These are phyloP conservation scores for Aspergillus ruber DNA, from an alignment of 2,329 filamentous ascomycete species.

Conservation along the genomic window DNA sequence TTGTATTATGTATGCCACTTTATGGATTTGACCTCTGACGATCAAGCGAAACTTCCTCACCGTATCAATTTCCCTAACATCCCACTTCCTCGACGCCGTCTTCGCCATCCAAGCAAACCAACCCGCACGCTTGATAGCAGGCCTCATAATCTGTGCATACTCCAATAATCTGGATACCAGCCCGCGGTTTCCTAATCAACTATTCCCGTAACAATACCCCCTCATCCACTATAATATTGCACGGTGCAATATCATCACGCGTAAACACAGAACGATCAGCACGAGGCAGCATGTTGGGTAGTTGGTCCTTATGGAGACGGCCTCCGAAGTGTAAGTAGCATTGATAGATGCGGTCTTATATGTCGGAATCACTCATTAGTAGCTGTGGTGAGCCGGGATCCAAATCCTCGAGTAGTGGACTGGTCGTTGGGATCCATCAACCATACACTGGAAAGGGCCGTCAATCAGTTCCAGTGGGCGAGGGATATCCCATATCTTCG, in stretches of 20 bases:
- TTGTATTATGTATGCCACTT: no score
- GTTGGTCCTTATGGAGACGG: constrained; percentile 12
- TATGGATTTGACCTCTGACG: no score
- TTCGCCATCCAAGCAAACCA: constrained; percentile 23
- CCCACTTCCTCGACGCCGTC: constrained; percentile 22
- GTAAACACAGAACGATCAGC: constrained; percentile 23
- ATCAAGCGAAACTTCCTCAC: constrained; percentile 10
- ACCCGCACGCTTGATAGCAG: constrained; percentile 14
- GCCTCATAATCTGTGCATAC: constrained; percentile 28
- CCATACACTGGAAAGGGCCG: constrained; percentile 15
- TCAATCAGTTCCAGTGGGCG: constrained; percentile 8
- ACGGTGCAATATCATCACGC: constrained; percentile 27
- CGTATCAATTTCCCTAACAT: constrained; percentile 19
- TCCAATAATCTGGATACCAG: constrained; percentile 39
- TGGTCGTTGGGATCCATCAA: constrained; percentile 17
- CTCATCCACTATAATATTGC: constrained; percentile 28
- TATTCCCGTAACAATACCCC: constrained; percentile 22
- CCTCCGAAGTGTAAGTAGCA: constrained; percentile 19
- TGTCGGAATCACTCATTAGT: constrained; percentile 13
- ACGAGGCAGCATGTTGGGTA: constrained; percentile 17
- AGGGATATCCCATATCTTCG: constrained; percentile 12
- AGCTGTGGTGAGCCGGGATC: constrained; percentile 9
- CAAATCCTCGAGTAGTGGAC: constrained; percentile 15
- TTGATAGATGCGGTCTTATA: constrained; percentile 18
- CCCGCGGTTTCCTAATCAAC: constrained; percentile 39